These are phyloP conservation scores for Mycena sp. DNA, from an alignment of 1,284 basidiomycete genomes.

Conservation along the genomic window DNA sequence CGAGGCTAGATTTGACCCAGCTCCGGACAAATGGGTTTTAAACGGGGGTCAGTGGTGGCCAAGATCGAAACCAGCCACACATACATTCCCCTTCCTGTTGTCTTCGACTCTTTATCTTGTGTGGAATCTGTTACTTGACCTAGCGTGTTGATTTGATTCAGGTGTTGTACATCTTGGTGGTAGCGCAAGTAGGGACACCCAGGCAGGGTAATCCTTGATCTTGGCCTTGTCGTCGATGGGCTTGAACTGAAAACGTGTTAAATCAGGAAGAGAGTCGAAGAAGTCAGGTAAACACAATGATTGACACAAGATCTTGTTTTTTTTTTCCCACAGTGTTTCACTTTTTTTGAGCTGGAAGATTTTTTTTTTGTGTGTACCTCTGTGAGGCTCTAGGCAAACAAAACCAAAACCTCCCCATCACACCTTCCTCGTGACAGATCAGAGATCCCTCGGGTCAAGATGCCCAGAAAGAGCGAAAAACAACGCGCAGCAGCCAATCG, in stretches of 20 bases:
- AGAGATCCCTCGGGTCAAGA: too few relatives aligned
- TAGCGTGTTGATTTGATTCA: neutral
- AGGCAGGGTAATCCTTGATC: slow-evolving; percentile 2
- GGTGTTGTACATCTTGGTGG: neutral
- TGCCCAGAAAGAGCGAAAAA: too few relatives aligned
- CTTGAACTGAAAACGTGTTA: neutral
- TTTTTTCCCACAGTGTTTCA: too few relatives aligned
- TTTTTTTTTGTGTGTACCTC: too few relatives aligned
- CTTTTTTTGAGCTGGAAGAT: too few relatives aligned
- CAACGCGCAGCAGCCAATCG: too few relatives aligned
- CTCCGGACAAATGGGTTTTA: neutral
- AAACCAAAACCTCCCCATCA: too few relatives aligned
- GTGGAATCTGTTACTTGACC: neutral
- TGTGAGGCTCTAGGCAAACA: too few relatives aligned
- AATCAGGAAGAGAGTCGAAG: neutral
- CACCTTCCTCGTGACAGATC: too few relatives aligned
- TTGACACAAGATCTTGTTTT: too few relatives aligned
- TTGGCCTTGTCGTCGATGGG: slow-evolving; percentile 1
- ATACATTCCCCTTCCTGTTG: neutral
- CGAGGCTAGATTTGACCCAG: neutral
- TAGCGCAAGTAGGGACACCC: neutral
- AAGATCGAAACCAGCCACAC: neutral
- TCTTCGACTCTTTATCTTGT: neutral
- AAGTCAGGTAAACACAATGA: neutral
- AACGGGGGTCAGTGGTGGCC: neutral